phyloP scores from a whole-genome alignment of 176 grass and related monocot genomes.

The Musa acuminata region DNA sequence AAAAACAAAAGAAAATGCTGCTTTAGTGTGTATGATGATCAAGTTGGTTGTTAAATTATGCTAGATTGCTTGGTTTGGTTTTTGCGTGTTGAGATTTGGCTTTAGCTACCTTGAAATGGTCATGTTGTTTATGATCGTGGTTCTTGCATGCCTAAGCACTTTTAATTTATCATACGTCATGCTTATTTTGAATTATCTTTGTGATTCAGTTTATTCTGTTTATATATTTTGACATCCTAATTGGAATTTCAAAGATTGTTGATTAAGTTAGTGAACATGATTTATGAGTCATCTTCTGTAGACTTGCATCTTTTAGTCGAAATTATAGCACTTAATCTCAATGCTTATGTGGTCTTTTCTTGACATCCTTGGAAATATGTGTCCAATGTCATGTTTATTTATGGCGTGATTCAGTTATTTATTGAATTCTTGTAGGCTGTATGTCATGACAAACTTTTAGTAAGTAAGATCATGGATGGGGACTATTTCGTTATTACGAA shows the following conservation, averaged over 20 bases:
- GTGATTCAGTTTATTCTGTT: not conserved
- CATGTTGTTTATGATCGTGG: not conserved
- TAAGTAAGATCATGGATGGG: not conserved
- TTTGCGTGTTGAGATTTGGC: not conserved
- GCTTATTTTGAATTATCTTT: not conserved
- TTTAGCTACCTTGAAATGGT: not conserved
- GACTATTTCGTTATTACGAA: too few relatives aligned
- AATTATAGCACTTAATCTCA: too few relatives aligned
- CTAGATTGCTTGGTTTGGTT: not conserved
- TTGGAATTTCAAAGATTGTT: not conserved
- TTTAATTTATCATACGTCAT: not conserved
- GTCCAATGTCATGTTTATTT: not conserved
- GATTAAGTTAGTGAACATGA: not conserved
- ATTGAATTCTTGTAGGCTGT: not conserved
- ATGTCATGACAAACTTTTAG: not conserved
- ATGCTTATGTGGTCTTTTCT: too few relatives aligned
- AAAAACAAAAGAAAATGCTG: not conserved
- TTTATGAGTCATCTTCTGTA: not conserved
- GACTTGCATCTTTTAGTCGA: too few relatives aligned
- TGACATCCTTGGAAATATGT: too few relatives aligned
- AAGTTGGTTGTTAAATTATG: not conserved
- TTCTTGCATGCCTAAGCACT: not conserved
- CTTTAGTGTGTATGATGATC: not conserved
- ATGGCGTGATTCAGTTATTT: not conserved
- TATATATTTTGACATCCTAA: not conserved